Evolutionary conservation across 768 basidiomycete species (phyloP), one percentile per base, ranked within the genome.

Genomic region (Lentinula detonsa): DNA sequence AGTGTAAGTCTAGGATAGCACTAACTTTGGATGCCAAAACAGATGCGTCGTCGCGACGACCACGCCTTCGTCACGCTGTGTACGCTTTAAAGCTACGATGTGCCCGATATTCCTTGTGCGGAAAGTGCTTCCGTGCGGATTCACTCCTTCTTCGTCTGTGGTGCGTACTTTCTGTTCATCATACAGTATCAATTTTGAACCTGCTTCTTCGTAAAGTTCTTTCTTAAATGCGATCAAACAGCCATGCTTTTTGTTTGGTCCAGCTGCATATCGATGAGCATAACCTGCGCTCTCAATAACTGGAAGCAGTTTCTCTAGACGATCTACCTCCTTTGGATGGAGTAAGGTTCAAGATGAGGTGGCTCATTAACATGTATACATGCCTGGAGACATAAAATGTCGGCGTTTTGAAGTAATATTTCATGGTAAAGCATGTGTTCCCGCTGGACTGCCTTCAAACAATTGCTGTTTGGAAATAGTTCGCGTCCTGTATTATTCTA

Each of bases 41-140:
- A 96, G 76, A 75, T 98, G 95, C 0, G 95, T 95, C 1, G 95
- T 97, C 2, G 85, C 92, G 13, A 95, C 75, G 43, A 96, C 74
- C 37, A 93, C 71, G 4, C 94, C 92, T 6, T 68, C 61, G 31
- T 74, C 66, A 15, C 76, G 65, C 8, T 71, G 73, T 5, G 74
- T 70, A 49, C 74, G 75, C 64, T 78, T 75, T 57, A 98, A 74
- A 1, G 88, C 88, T 18, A 91, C 81, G 33, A 98, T 71, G 53
- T 84, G 81, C 2, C 83, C 93, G 54, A 97, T 87, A 69, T 97
- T 98, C 71, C 77, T 90, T 2, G 93, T 95, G 35, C 71, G 74
- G 69, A 88, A 88, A 65, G 84, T 87, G 33, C 76, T 74, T 2
- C 86, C 92, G 42, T 76, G 74, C 31, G 81, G 76, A 15, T 33